Conservation (phyloP, 768 basidiomycete species). For the Sporobolomyces phaffii region DNA sequence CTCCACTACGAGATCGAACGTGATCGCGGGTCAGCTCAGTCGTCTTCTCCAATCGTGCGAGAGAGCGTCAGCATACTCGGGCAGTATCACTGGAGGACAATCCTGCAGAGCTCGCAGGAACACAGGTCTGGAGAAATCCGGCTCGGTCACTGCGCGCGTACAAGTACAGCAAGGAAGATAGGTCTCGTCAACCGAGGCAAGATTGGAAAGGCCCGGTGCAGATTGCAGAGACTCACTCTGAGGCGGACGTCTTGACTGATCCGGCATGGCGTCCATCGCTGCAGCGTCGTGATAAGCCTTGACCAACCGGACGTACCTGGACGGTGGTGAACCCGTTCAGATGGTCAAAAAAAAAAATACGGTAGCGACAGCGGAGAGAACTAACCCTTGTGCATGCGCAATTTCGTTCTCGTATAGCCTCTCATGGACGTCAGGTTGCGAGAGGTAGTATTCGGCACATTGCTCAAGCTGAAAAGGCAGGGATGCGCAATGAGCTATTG, state of each 20-base stretch:
- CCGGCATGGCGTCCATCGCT: constrained; percentile 36
- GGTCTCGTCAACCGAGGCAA: not conserved
- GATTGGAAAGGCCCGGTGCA: not conserved
- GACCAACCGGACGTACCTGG: constrained; percentile 31
- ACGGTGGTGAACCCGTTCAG: no score
- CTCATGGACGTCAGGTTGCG: constrained; percentile 7
- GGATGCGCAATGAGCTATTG: not conserved
- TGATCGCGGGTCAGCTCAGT: not conserved
- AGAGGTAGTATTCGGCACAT: constrained; percentile 30
- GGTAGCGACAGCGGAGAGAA: no score
- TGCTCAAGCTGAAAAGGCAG: constrained; percentile 26
- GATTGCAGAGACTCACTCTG: constrained; percentile 15
- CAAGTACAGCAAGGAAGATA: not conserved
- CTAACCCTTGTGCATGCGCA: constrained; percentile 26
- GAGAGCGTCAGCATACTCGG: constrained; percentile 21
- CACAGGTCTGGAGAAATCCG: constrained; percentile 33
- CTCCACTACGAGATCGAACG: constrained; percentile 5
- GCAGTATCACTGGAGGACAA: constrained; percentile 28
- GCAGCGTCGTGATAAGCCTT: constrained; percentile 32
- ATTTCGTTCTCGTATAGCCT: constrained; percentile 29
- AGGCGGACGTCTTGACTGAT: constrained; percentile 13
- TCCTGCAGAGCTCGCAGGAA: constrained; percentile 27
- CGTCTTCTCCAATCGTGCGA: not conserved
- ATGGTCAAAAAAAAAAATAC: no score
- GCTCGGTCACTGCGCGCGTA: constrained; percentile 2